Conservation (phyloP, 2,329 filamentous ascomycete species). For the Colletotrichum lupini region DNA sequence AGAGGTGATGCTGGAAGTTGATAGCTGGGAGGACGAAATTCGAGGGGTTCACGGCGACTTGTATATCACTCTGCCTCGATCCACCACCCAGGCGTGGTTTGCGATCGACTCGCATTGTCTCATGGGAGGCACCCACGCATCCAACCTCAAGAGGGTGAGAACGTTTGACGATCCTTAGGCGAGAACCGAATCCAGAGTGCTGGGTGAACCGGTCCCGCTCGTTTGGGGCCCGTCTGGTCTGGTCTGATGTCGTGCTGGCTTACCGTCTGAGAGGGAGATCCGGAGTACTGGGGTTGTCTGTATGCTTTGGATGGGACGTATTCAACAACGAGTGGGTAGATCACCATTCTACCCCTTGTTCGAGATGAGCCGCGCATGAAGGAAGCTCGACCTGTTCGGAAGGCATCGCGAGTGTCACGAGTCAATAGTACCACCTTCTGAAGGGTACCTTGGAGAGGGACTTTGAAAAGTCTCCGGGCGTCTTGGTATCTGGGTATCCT, state of each 20-base stretch:
- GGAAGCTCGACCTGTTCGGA: no score
- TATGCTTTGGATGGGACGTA: no score
- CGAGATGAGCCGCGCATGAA: no score
- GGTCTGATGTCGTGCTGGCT: neutral
- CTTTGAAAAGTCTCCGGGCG: no score
- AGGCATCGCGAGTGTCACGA: no score
- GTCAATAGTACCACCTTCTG: no score
- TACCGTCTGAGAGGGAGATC: no score
- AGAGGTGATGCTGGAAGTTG: neutral
- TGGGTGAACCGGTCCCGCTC: neutral
- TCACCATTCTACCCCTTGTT: no score
- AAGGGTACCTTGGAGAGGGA: no score
- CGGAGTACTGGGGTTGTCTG: no score
- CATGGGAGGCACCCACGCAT: neutral
- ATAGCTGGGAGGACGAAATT: neutral
- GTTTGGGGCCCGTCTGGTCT: neutral
- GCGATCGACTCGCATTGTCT: neutral
- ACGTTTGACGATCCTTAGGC: neutral
- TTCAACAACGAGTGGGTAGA: no score
- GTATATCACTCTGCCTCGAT: neutral
- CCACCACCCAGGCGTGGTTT: neutral
- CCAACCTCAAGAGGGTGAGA: neutral
- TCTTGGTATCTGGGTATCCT: no score
- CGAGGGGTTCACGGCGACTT: neutral
- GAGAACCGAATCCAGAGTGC: neutral